These are phyloP conservation scores for Aspergillus pseudoviridinutans DNA, from an alignment of 2,329 filamentous ascomycete species.

Conservation along the genomic window DNA sequence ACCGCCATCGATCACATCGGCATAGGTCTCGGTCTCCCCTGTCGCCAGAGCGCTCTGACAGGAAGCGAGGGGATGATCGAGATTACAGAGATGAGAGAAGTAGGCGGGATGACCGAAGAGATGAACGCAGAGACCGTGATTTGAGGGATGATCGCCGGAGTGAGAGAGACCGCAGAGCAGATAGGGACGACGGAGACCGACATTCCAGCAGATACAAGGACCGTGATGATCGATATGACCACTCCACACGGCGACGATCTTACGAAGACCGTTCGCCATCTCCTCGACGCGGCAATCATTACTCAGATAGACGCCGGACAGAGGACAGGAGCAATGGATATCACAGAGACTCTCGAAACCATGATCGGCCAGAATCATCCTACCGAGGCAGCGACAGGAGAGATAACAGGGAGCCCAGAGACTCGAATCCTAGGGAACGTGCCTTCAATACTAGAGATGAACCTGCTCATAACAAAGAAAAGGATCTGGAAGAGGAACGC, in stretches of 20 bases:
- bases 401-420: constrained; percentile 19
- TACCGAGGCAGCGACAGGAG: constrained; percentile 17
- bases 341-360: constrained; percentile 7
- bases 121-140: constrained; percentile 14
- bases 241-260: constrained; percentile 17
- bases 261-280: constrained; percentile 20
- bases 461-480: constrained; percentile 16
- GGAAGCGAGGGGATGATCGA: constrained; percentile 9
- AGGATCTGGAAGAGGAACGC: constrained; percentile 29
- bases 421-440: constrained; percentile 15
- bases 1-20: constrained; percentile 22
- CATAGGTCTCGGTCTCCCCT: constrained; percentile 17
- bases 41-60: background rate
- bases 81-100: constrained; percentile 19
- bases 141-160: constrained; percentile 16
- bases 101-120: constrained; percentile 17
- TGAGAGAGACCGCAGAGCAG: constrained; percentile 14
- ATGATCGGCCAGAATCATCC: constrained; percentile 13
- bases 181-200: constrained; percentile 19
- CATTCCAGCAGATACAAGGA: constrained; percentile 18
- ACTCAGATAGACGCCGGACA: constrained; percentile 9
- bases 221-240: constrained; percentile 21
- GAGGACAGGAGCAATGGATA: constrained; percentile 9
- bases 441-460: constrained; percentile 8
- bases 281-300: constrained; percentile 12